A percentile compares a stretch with the other conserved stretches of the same genome.
phyloP scores from a whole-genome alignment of 805 yeast species.

The Komagataella pseudopastoris region DNA sequence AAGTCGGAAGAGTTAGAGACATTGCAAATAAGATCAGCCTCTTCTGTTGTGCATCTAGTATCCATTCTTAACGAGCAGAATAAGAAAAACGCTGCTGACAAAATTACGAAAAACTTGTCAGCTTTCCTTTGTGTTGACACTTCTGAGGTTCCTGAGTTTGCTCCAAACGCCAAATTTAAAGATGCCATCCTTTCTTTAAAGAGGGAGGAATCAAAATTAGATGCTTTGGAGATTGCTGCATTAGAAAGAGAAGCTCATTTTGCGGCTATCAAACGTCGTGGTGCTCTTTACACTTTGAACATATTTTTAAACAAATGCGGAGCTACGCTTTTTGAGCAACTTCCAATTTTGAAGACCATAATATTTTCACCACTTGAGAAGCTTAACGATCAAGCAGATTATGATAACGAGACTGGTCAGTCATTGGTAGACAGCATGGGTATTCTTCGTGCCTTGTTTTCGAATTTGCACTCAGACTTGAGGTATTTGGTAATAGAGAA shows the following conservation, averaged over 20 bases:
- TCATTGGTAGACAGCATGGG: slow-evolving; percentile 78
- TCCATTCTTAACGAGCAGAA: slow-evolving; percentile 38
- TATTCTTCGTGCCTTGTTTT: slow-evolving; percentile 59
- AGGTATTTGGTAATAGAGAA: slow-evolving; percentile 36
- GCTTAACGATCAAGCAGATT: slow-evolving; percentile 12
- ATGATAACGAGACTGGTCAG: slow-evolving; percentile 50
- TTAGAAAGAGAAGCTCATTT: slow-evolving; percentile 53
- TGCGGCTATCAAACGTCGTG: slow-evolving; percentile 73
- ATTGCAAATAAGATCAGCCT: slow-evolving; percentile 62
- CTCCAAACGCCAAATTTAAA: slow-evolving; percentile 39
- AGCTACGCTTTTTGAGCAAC: slow-evolving; percentile 35
- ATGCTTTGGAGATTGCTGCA: slow-evolving; percentile 45
- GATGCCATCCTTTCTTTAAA: slow-evolving; percentile 57
- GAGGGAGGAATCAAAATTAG: slow-evolving; percentile 61
- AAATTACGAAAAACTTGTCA: slow-evolving; percentile 80
- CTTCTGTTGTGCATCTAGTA: slow-evolving; percentile 52
- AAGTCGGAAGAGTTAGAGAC: slow-evolving; percentile 57
- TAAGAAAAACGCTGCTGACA: slow-evolving; percentile 70
- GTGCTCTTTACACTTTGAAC: slow-evolving; percentile 64
- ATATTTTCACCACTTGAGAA: slow-evolving; percentile 51
- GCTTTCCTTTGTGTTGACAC: slow-evolving; percentile 93
- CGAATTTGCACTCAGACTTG: slow-evolving; percentile 37
- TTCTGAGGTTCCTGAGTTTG: slow-evolving; percentile 87
- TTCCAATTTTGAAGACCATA: slow-evolving; percentile 53
- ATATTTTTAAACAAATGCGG: slow-evolving; percentile 40